Conservation (phyloP, 176 grass and related monocot genomes). For the Oryza rufipogon region DNA sequence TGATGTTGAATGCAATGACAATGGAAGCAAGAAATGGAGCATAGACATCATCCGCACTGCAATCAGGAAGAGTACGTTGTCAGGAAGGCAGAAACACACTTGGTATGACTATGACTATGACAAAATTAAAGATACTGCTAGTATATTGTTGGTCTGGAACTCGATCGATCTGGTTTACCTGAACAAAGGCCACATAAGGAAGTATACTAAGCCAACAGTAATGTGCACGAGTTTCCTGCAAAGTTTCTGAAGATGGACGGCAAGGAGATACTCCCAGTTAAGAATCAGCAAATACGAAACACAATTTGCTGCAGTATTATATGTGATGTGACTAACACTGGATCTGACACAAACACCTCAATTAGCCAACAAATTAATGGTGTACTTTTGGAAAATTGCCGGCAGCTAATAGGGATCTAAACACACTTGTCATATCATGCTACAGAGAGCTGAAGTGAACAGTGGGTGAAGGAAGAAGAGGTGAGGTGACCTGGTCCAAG, state of each 20-base stretch:
- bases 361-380: too few relatives aligned
- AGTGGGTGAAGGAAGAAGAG: background rate
- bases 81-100: background rate
- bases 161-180: slow-evolving; percentile 49
- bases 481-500: slow-evolving; percentile 63
- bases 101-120: background rate
- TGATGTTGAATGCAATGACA: slow-evolving; percentile 54
- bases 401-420: too few relatives aligned
- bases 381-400: too few relatives aligned
- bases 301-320: too few relatives aligned
- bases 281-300: too few relatives aligned
- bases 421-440: too few relatives aligned
- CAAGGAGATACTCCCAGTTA: too few relatives aligned
- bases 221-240: slow-evolving; percentile 84
- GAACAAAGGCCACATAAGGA: slow-evolving; percentile 84
- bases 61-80: background rate
- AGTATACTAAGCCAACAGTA: slow-evolving; percentile 60
- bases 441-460: too few relatives aligned
- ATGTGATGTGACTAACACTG: too few relatives aligned
- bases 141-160: background rate
- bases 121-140: background rate
- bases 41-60: slow-evolving; percentile 56
- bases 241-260: slow-evolving; percentile 54
- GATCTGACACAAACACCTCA: too few relatives aligned
- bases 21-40: slow-evolving; percentile 70